Evolutionary conservation across 495 filamentous ascomycete species (phyloP).

Genomic region (Neurospora discreta): DNA sequence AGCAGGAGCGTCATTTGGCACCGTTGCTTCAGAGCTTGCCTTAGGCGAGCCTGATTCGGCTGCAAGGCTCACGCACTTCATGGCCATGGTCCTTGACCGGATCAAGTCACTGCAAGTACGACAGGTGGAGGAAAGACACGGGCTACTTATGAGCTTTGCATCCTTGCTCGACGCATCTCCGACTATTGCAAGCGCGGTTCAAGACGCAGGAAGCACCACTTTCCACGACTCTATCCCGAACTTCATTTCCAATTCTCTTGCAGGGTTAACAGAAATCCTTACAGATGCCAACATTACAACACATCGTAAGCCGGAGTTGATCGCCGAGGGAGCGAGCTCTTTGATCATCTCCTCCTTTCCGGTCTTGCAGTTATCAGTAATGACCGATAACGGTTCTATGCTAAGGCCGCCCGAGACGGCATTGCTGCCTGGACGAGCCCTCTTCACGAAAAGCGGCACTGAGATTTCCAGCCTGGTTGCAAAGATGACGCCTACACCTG

Average conservation of each 20-base stretch:
- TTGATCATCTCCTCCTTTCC: conserved; percentile 40
- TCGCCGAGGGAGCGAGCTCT: conserved; percentile 51
- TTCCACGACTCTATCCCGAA: background rate
- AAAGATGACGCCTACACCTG: conserved; percentile 1
- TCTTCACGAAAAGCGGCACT: conserved; percentile 6
- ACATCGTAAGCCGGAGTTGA: conserved; percentile 55
- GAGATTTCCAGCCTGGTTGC: conserved; percentile 10
- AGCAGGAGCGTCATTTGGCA: conserved; percentile 59
- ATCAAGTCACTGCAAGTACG: conserved; percentile 39
- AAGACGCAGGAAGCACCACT: background rate
- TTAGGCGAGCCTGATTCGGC: conserved; percentile 9
- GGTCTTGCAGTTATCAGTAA: conserved; percentile 19
- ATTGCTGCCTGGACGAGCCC: conserved; percentile 12
- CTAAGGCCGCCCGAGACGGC: background rate
- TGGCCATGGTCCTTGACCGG: conserved; percentile 28
- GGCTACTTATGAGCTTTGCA: conserved; percentile 52
- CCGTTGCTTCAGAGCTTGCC: conserved; percentile 36
- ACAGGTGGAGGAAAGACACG: conserved; percentile 58
- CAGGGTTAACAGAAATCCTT: conserved; percentile 20
- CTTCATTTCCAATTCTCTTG: background rate
- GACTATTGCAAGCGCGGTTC: background rate
- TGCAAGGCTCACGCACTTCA: conserved; percentile 15
- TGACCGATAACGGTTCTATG: background rate
- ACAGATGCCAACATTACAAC: conserved; percentile 24
- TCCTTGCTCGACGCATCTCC: conserved; percentile 31